Conservation (phyloP, 495 filamentous ascomycete genomes). For the Aspergillus coremiiformis region DNA sequence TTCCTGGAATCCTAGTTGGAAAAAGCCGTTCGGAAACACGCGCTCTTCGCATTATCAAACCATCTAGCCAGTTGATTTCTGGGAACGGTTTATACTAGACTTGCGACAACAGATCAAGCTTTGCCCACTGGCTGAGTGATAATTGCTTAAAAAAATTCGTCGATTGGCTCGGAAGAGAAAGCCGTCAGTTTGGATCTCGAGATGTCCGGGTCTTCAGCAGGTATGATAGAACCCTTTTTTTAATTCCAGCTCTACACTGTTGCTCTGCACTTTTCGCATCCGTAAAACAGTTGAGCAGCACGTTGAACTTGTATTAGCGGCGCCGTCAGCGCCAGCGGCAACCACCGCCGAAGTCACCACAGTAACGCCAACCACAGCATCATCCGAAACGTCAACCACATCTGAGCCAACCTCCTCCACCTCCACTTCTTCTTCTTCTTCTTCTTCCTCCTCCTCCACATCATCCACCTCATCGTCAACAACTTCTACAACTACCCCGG, state of each 20-base stretch:
- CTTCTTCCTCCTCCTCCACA: slow-evolving; percentile 21
- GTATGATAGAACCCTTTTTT: neutral
- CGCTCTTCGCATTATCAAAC: neutral
- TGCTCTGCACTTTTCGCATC: neutral
- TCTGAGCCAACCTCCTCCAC: slow-evolving; percentile 9
- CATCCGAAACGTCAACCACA: slow-evolving; percentile 8
- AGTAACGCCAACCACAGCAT: slow-evolving; percentile 9
- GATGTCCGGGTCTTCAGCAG: neutral
- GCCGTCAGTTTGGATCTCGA: neutral
- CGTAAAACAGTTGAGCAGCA: neutral
- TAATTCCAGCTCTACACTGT: neutral
- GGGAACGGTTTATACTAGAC: neutral
- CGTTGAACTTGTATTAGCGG: neutral
- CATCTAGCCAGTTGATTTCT: neutral
- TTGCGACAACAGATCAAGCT: neutral
- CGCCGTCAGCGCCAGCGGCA: slow-evolving; percentile 3
- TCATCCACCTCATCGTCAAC: slow-evolving; percentile 17
- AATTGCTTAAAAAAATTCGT: neutral
- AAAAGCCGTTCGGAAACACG: neutral
- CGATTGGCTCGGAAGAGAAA: neutral
- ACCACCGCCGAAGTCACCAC: slow-evolving; percentile 10
- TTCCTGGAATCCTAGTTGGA: neutral
- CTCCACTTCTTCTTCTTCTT: slow-evolving; percentile 23
- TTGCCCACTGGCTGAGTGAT: neutral
- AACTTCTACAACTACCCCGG: slow-evolving; percentile 13